phyloP scores from a whole-genome alignment of 192 early-diverging fungal species.

The Dissophora ornata region DNA sequence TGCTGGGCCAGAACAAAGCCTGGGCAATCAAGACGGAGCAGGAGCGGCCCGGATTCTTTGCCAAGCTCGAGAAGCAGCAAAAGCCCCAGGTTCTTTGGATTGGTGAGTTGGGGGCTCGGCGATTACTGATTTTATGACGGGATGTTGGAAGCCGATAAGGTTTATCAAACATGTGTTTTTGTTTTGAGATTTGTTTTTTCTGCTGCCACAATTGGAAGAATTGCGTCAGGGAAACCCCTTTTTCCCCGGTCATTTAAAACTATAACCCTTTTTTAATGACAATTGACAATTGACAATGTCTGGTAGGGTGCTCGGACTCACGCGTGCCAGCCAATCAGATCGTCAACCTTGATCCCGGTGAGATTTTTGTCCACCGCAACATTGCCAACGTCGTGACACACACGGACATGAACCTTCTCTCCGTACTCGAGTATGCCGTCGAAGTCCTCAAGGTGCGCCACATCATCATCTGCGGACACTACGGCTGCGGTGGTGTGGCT shows the following conservation, averaged over 20 bases:
- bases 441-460: conserved; percentile 92
- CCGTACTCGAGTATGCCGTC: conserved; percentile 95
- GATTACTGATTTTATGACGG: no score
- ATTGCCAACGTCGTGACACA: conserved; percentile 92
- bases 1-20: conserved; percentile 67
- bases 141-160: no score
- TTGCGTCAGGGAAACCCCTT: no score
- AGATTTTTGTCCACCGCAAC: conserved; percentile 97
- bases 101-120: conserved; percentile 64
- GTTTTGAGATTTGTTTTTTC: neutral
- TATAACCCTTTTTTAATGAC: neutral
- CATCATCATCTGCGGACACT: conserved; percentile 92
- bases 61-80: conserved; percentile 77
- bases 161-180: neutral
- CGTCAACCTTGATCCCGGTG: conserved; percentile 75
- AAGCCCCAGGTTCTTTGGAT: conserved; percentile 91
- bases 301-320: conserved; percentile 95
- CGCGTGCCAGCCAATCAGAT: conserved; percentile 89
- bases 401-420: conserved; percentile 84
- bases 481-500: conserved; percentile 78
- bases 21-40: conserved; percentile 70
- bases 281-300: neutral
- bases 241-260: neutral
- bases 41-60: conserved; percentile 78
- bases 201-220: neutral